Evolutionary conservation across 345 rosid genomes (phyloP).

Genomic region (Xanthoceras sorbifolium): DNA sequence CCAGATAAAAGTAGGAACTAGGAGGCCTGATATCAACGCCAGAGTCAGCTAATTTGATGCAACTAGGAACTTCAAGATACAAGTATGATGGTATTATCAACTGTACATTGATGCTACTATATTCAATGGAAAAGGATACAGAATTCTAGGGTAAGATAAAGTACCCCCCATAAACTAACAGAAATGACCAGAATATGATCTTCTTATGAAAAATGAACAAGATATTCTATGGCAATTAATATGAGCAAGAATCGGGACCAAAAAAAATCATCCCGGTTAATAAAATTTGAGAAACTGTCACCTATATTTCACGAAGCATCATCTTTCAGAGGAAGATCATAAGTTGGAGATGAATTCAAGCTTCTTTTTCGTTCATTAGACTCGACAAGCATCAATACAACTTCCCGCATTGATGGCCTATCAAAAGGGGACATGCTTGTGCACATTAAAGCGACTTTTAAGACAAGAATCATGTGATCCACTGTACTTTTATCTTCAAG

Average conservation of each 20-base stretch:
- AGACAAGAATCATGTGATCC: slow-evolving; percentile 72
- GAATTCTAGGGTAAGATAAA: not conserved
- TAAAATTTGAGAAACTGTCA: slow-evolving; percentile 19
- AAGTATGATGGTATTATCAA: slow-evolving; percentile 11
- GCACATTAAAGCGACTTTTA: slow-evolving; percentile 80
- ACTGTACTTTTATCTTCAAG: slow-evolving; percentile 53
- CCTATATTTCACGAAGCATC: slow-evolving; percentile 26
- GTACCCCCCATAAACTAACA: slow-evolving; percentile 15
- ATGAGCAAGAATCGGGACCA: slow-evolving; percentile 14
- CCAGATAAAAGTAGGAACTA: too few relatives aligned
- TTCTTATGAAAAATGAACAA: slow-evolving; percentile 17
- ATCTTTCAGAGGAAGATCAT: slow-evolving; percentile 27
- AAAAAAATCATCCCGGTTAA: slow-evolving; percentile 25
- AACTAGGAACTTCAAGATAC: slow-evolving; percentile 17
- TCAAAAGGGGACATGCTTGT: slow-evolving; percentile 66
- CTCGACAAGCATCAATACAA: slow-evolving; percentile 74
- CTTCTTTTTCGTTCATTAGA: slow-evolving; percentile 57
- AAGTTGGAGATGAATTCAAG: slow-evolving; percentile 36
- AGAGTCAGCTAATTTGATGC: not conserved
- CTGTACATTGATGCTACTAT: slow-evolving; percentile 34
- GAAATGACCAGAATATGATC: not conserved
- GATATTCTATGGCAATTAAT: slow-evolving; percentile 16
- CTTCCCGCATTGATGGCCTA: slow-evolving; percentile 93
- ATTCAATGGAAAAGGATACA: slow-evolving; percentile 11
- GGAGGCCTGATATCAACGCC: too few relatives aligned